Conservation (phyloP, 768 basidiomycete species). For the Asterophora lycoperdoides region DNA sequence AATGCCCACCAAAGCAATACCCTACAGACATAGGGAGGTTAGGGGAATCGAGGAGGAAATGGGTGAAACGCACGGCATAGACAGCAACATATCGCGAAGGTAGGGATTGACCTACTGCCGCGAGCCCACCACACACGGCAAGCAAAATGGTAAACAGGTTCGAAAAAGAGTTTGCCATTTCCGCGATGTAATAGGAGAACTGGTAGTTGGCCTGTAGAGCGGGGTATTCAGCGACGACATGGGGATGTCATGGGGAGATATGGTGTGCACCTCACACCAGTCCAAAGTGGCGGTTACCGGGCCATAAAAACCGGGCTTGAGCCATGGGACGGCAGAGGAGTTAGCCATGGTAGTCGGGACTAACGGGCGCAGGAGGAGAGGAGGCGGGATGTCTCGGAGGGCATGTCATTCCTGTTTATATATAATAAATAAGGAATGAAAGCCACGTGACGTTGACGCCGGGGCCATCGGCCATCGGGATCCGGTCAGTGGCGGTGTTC, state of each 20-base stretch:
- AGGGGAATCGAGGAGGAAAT: not conserved
- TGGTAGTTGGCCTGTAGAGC: conserved; percentile 63
- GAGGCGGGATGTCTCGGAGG: not conserved
- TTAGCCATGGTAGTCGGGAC: conserved; percentile 28
- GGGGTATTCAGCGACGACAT: not conserved
- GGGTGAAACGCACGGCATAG: conserved; percentile 31
- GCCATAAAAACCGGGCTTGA: conserved; percentile 50
- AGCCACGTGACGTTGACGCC: too few relatives aligned
- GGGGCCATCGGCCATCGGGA: too few relatives aligned
- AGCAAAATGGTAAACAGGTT: conserved; percentile 59
- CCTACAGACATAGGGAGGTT: conserved; percentile 32
- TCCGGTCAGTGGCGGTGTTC: too few relatives aligned
- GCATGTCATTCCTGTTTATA: too few relatives aligned
- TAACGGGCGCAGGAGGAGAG: not conserved
- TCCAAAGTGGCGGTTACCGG: conserved; percentile 67
- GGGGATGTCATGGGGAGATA: not conserved
- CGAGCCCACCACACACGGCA: conserved; percentile 45
- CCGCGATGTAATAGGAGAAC: conserved; percentile 73
- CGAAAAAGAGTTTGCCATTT: conserved; percentile 71
- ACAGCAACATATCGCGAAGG: conserved; percentile 41
- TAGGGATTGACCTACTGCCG: conserved; percentile 29
- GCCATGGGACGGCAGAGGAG: conserved; percentile 29
- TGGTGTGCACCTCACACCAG: conserved; percentile 59
- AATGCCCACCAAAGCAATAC: conserved; percentile 64
- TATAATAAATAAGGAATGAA: too few relatives aligned